Evolutionary conservation across 2,329 filamentous ascomycete genomes (phyloP), one percentile per base, ranked within the genome.

Genomic region (Alternaria hordeiaustralica): DNA sequence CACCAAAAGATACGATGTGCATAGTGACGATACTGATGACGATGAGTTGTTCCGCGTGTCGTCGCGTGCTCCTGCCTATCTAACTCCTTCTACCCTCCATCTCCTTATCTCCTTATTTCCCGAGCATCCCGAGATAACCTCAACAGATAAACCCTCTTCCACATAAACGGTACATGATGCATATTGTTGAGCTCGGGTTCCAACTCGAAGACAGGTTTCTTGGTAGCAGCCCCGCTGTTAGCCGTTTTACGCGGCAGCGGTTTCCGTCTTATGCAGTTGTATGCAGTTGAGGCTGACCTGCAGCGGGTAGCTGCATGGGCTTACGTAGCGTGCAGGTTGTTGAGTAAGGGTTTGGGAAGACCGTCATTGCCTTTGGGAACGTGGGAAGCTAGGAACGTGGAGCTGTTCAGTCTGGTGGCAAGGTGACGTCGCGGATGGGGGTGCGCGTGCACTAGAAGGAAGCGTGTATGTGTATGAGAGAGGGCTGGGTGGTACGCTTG

Each of bases 291-390:
- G 53, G 21, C 21, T 47, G 44, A 44, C 45, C 58, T 61, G 58
- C 58, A 61, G 58, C 53, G 53, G 58, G 58, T 61, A 44, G 58
- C 58, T 61, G 58, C 58, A 61, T 58, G 45, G 28, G 23, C 56
- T 30, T 23, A 30, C 41, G 56, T 55, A 30, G 25, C 49, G 10
- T 53, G 49, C 49, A 41, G 21, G 30, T 18, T 41, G 49, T 53
- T 53, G 49, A 53, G 49, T 33, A n/a, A 3, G 13, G 13, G 26
- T 8, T 18, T 15, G 6, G 26, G 30, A 15, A 30, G 28, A 30
- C 28, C 28, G 28, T 30, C 11, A 6, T 10, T 30, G 11, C 28
- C 11, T 11, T 30, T 30, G 28, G 5, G 28, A 30, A 12, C 28
- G 28, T 30, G 28, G 28, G 28, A 28, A 28, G 8, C 26, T 30